A percentile compares a stretch with the other conserved stretches of the same genome.
Evolutionary conservation across 305 asterid genomes (phyloP).

Genomic region (Fraxinus albicans): DNA sequence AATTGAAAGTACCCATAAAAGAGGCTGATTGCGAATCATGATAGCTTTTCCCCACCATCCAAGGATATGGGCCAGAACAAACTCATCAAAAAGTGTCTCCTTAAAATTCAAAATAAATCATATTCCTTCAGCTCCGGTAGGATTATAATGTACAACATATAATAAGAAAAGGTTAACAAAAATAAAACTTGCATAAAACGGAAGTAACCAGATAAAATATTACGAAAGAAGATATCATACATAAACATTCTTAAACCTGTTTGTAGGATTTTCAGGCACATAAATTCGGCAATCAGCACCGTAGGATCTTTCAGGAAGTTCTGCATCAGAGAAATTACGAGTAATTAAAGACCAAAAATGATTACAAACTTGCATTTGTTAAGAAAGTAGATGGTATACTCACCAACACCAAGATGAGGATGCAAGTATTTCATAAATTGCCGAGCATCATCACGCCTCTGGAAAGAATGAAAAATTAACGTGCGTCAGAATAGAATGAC

Average conservation of each 20-base stretch:
- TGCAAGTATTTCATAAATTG: slow-evolving; percentile 83
- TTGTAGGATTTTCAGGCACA: slow-evolving; percentile 76
- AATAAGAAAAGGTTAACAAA: slow-evolving; percentile 15
- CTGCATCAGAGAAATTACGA: slow-evolving; percentile 42
- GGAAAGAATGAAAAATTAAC: slow-evolving; percentile 29
- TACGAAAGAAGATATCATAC: slow-evolving; percentile 58
- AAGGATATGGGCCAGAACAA: slow-evolving; percentile 89
- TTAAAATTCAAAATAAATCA: slow-evolving; percentile 32
- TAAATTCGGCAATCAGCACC: slow-evolving; percentile 90
- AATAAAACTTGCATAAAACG: slow-evolving; percentile 18
- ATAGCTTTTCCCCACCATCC: slow-evolving; percentile 99
- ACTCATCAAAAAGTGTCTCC: slow-evolving; percentile 97
- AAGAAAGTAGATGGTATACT: slow-evolving; percentile 16
- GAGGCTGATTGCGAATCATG: slow-evolving; percentile 96
- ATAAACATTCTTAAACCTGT: slow-evolving; percentile 99
- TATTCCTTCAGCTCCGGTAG: slow-evolving; percentile 21
- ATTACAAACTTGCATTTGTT: neutral
- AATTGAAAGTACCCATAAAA: slow-evolving; percentile 89
- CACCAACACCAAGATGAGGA: slow-evolving; percentile 92
- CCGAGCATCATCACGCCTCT: slow-evolving; percentile 93
- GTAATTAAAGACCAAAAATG: neutral
- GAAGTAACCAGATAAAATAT: neutral
- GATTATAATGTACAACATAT: slow-evolving; percentile 19
- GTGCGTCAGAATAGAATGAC: slow-evolving; percentile 22
- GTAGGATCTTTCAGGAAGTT: slow-evolving; percentile 97